These are phyloP conservation scores for Teunomyces aglyptinius DNA, from an alignment of 805 yeast genomes.

Conservation along the genomic window DNA sequence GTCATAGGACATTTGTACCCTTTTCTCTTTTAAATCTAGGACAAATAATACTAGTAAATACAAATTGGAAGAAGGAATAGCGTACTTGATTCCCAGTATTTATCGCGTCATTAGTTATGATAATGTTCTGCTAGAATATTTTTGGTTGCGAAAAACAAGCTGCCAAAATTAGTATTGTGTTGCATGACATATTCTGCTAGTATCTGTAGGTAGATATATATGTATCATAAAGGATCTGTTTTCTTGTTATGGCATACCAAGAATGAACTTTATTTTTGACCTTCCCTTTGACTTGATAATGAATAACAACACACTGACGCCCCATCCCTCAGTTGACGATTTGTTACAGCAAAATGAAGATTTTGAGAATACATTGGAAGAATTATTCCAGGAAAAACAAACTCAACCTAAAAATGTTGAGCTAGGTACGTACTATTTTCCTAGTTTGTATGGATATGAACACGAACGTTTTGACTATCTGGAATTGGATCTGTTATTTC, in stretches of 20 bases:
- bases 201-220: neutral
- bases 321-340: neutral
- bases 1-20: no score
- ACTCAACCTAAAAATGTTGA: neutral
- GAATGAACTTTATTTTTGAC: neutral
- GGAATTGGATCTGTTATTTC: neutral
- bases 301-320: neutral
- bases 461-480: neutral
- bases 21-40: no score
- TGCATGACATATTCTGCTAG: constrained; percentile 1
- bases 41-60: no score
- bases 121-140: neutral
- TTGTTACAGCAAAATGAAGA: neutral
- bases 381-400: neutral
- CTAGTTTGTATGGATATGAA: neutral
- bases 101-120: neutral
- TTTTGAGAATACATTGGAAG: neutral
- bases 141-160: constrained; percentile 1
- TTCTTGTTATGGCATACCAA: constrained; percentile 1
- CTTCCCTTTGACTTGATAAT: neutral
- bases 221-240: neutral
- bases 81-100: neutral
- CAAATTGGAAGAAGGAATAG: neutral
- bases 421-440: neutral
- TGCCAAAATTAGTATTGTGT: neutral